phyloP scores from a whole-genome alignment of 2,329 filamentous ascomycete species.

The Colletotrichum endophyticum region DNA sequence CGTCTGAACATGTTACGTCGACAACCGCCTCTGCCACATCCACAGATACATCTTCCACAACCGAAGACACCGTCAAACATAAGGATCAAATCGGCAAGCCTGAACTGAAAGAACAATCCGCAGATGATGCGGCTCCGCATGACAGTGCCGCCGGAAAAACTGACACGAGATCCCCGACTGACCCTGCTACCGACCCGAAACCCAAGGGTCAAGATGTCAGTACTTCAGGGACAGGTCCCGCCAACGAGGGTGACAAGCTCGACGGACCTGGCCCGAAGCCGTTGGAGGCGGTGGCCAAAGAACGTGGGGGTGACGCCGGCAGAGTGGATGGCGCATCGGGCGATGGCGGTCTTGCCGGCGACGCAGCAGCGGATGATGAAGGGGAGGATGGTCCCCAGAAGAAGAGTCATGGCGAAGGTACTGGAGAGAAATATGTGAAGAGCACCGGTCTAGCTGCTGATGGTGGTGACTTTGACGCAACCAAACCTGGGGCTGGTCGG shows the following conservation, averaged over 20 bases:
- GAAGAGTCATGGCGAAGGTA: slow-evolving; percentile 42
- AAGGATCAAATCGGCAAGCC: slow-evolving; percentile 25
- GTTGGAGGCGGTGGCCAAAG: slow-evolving; percentile 38
- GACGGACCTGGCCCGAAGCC: slow-evolving; percentile 49
- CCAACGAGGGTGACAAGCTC: slow-evolving; percentile 37
- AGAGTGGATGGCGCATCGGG: slow-evolving; percentile 1
- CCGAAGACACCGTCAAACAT: neutral
- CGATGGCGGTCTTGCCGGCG: slow-evolving; percentile 23
- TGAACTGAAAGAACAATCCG: slow-evolving; percentile 23
- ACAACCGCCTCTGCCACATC: neutral
- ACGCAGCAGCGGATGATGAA: neutral
- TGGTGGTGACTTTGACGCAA: slow-evolving; percentile 71
- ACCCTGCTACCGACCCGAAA: slow-evolving; percentile 37
- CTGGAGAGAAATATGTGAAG: slow-evolving; percentile 62
- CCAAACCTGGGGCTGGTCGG: slow-evolving; percentile 65
- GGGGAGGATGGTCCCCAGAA: slow-evolving; percentile 22
- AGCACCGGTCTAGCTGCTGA: slow-evolving; percentile 65
- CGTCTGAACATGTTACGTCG: neutral
- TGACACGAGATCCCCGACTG: slow-evolving; percentile 43
- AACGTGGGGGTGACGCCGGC: slow-evolving; percentile 37
- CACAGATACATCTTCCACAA: neutral
- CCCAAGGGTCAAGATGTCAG: slow-evolving; percentile 39
- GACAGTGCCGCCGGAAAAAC: slow-evolving; percentile 36
- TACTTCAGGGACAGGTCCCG: slow-evolving; percentile 33
- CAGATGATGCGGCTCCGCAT: slow-evolving; percentile 13